These are phyloP conservation scores for Aspergillus glaucus DNA, from an alignment of 2,329 filamentous ascomycete genomes.

Conservation along the genomic window DNA sequence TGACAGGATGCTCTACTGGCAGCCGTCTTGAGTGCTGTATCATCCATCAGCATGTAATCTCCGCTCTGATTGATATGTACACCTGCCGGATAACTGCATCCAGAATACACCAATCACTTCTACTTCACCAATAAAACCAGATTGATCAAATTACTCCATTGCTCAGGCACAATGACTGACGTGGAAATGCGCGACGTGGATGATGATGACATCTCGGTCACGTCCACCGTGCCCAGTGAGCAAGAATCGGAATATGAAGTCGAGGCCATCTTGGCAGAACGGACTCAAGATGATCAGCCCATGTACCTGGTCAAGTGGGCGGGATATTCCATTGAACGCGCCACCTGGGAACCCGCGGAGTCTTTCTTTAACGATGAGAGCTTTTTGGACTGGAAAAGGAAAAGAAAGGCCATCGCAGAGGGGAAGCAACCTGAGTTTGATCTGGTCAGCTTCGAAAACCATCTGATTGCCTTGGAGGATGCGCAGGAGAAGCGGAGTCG, in stretches of 20 bases:
- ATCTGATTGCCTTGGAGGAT: slow-evolving; percentile 13
- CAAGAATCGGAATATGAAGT: slow-evolving; percentile 48
- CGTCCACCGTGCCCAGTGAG: slow-evolving; percentile 45
- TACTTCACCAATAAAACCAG: too few species aligned
- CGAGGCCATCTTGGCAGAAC: slow-evolving; percentile 49
- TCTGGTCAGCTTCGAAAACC: slow-evolving; percentile 24
- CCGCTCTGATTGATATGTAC: too few species aligned
- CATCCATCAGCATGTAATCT: too few species aligned
- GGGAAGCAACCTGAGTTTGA: slow-evolving; percentile 28
- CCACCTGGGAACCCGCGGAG: slow-evolving; percentile 49
- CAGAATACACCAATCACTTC: too few species aligned
- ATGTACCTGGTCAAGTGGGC: slow-evolving; percentile 61
- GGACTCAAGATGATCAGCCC: slow-evolving; percentile 23
- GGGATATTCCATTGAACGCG: slow-evolving; percentile 51
- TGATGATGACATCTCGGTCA: slow-evolving; percentile 52
- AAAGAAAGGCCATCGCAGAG: slow-evolving; percentile 25
- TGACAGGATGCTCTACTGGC: too few species aligned
- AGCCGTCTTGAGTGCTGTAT: too few species aligned
- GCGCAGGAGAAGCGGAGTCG: slow-evolving; percentile 18
- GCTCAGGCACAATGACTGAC: background rate
- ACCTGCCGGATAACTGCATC: too few species aligned
- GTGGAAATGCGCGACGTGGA: slow-evolving; percentile 14
- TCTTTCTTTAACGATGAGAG: slow-evolving; percentile 34
- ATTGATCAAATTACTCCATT: too few species aligned
- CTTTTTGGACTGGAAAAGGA: slow-evolving; percentile 36